These are phyloP conservation scores for Monilinia laxa DNA, from an alignment of 2,329 filamentous ascomycete species.

Conservation along the genomic window DNA sequence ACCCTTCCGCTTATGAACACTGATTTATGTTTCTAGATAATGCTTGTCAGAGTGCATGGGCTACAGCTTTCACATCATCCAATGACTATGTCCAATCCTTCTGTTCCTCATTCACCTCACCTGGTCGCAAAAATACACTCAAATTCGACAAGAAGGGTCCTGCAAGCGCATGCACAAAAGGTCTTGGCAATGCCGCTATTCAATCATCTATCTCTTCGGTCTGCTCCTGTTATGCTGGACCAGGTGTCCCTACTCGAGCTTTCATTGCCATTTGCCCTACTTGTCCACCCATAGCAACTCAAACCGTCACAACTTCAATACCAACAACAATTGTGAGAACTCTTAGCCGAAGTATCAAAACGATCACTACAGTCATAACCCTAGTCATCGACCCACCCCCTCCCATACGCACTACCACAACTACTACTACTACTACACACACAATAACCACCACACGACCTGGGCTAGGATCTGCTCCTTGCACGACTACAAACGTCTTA, in stretches of 20 bases:
- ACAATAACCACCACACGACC: neutral
- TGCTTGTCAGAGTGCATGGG: conserved; percentile 14
- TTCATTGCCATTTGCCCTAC: neutral
- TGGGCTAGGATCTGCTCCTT: neutral
- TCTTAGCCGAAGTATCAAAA: neutral
- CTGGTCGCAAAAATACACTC: neutral
- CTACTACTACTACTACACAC: neutral
- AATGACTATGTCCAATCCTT: neutral
- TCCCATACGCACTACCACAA: neutral
- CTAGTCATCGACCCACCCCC: neutral
- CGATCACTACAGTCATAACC: neutral
- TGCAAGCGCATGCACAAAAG: neutral
- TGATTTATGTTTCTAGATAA: neutral
- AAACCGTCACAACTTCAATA: neutral
- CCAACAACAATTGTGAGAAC: neutral
- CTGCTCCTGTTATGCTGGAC: conserved; percentile 6
- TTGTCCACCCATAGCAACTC: neutral
- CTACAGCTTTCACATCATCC: conserved; percentile 7
- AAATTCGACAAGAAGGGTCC: neutral
- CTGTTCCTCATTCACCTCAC: conserved; percentile 3
- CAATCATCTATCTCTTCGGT: conserved; percentile 16
- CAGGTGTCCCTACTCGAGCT: neutral
- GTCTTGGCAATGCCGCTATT: neutral
- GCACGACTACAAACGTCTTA: neutral
- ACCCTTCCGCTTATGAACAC: neutral